Percentiles rank a stretch among this genome's conserved stretches.
Conservation (phyloP, 2,329 filamentous ascomycete genomes). For the Westerdykella aurantiaca region DNA sequence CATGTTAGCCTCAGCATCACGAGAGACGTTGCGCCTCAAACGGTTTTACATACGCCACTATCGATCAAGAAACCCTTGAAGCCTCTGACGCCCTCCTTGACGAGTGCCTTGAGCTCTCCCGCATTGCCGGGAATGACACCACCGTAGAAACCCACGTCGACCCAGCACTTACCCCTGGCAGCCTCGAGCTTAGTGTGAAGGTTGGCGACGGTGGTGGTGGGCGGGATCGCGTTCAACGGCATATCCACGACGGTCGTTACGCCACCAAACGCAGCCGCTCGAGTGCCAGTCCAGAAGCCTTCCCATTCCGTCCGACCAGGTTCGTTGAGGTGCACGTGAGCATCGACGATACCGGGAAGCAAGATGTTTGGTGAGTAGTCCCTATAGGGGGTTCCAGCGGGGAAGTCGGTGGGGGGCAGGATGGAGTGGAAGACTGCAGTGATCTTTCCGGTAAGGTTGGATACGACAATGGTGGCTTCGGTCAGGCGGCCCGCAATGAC, state of each 20-base stretch:
- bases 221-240: constrained; percentile 94
- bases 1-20: constrained; percentile 14
- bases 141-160: constrained; percentile 97
- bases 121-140: constrained; percentile 89
- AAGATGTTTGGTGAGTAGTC: constrained; percentile 82
- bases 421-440: constrained; percentile 66
- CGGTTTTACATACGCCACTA: constrained; percentile 67
- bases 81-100: constrained; percentile 79
- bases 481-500: constrained; percentile 72
- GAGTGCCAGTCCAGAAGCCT: constrained; percentile 90
- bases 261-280: constrained; percentile 88
- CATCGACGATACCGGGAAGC: constrained; percentile 87
- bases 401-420: constrained; percentile 70
- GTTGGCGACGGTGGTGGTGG: constrained; percentile 80
- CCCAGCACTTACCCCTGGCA: constrained; percentile 85
- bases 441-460: constrained; percentile 76
- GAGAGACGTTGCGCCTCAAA: neutral
- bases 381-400: constrained; percentile 64
- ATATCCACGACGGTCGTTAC: constrained; percentile 97
- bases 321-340: constrained; percentile 96
- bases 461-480: constrained; percentile 77
- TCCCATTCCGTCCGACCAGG: constrained; percentile 97
- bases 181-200: constrained; percentile 82
- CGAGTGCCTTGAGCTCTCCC: constrained; percentile 68
- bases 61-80: constrained; percentile 99